Conservation (phyloP, 345 rosid genomes). For the Bruguiera parviflora region DNA sequence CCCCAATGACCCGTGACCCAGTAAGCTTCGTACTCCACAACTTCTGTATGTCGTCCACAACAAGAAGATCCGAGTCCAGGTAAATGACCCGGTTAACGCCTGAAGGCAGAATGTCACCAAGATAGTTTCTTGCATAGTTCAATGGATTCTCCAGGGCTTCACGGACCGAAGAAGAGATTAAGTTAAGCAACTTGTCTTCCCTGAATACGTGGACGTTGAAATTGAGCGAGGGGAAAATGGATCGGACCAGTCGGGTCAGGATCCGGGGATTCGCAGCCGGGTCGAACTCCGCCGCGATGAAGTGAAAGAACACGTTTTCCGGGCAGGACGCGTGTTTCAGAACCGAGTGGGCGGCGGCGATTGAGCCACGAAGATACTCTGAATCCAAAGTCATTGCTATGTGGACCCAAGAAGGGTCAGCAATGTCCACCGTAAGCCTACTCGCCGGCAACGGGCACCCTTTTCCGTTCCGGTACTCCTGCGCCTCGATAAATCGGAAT, state of each 20-base stretch:
- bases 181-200: slow-evolving; percentile 32
- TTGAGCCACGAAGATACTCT: slow-evolving; percentile 63
- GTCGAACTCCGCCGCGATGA: slow-evolving; percentile 28
- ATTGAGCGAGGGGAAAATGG: slow-evolving; percentile 56
- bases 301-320: slow-evolving; percentile 63
- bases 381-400: slow-evolving; percentile 82
- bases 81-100: slow-evolving; percentile 56
- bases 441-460: slow-evolving; percentile 31
- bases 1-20: slow-evolving; percentile 7
- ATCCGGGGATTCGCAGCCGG: slow-evolving; percentile 24
- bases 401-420: slow-evolving; percentile 50
- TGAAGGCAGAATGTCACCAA: slow-evolving; percentile 52
- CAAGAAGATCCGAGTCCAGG: slow-evolving; percentile 28
- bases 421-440: slow-evolving; percentile 17
- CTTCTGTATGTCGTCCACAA: slow-evolving; percentile 13
- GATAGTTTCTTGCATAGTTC: slow-evolving; percentile 72
- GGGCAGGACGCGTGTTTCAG: slow-evolving; percentile 80
- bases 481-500: slow-evolving; percentile 52
- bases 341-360: slow-evolving; percentile 71
- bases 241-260: slow-evolving; percentile 21
- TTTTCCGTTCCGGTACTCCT: slow-evolving; percentile 48
- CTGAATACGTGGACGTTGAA: slow-evolving; percentile 52
- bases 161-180: slow-evolving; percentile 63
- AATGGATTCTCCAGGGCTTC: slow-evolving; percentile 69
- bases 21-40: slow-evolving; percentile 3